phyloP scores from a whole-genome alignment of 257 asterid genomes.

The Solanum peruvianum region DNA sequence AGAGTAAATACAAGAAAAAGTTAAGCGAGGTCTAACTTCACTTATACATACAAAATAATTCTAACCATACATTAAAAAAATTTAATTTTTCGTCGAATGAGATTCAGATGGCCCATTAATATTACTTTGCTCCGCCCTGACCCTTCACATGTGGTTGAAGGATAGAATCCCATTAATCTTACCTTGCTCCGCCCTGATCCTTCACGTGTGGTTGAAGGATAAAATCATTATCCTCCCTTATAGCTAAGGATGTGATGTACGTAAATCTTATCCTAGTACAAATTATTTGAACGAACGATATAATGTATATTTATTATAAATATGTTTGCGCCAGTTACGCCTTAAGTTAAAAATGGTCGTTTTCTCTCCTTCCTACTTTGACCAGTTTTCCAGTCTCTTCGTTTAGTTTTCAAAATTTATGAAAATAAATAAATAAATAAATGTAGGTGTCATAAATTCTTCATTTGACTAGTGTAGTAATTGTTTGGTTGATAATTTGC shows the following conservation, averaged over 20 bases:
- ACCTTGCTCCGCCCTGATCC: background rate
- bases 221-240: background rate
- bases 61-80: background rate
- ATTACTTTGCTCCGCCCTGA: background rate
- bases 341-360: background rate
- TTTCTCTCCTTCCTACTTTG: background rate
- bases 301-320: no score
- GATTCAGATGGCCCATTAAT: no score
- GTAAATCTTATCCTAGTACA: background rate
- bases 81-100: no score
- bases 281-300: no score
- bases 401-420: background rate
- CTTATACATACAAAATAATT: no score
- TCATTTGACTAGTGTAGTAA: background rate
- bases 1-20: no score
- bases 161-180: no score
- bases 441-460: background rate
- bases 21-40: no score
- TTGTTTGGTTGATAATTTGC: background rate
- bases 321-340: background rate
- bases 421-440: background rate
- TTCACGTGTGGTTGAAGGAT: background rate
- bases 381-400: background rate
- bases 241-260: background rate
- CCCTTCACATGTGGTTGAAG: no score